Evolutionary conservation across 1,139 yeast genomes (phyloP).

Genomic region (Geotrichum fermentans): DNA sequence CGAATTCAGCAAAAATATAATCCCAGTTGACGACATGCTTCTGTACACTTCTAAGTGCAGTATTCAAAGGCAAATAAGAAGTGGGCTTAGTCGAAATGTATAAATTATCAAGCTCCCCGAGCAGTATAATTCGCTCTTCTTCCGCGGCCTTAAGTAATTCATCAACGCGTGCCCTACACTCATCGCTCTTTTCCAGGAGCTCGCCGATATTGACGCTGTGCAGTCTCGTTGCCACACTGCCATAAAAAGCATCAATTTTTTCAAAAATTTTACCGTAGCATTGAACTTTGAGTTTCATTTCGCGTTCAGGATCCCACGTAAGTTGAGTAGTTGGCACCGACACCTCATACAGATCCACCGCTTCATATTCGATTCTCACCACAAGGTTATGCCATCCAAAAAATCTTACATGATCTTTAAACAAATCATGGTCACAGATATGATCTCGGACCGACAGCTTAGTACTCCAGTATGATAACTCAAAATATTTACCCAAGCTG

Average conservation of each 20-base stretch:
- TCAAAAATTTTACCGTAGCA: conserved; percentile 51
- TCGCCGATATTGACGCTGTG: conserved; percentile 77
- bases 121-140: conserved; percentile 48
- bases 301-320: conserved; percentile 68
- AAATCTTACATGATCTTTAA: conserved; percentile 73
- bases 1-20: conserved; percentile 76
- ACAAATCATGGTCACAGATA: conserved; percentile 72
- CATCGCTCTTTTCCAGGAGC: conserved; percentile 62
- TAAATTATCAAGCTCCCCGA: conserved; percentile 47
- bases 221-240: conserved; percentile 66
- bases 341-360: conserved; percentile 70
- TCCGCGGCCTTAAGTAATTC: conserved; percentile 53
- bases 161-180: conserved; percentile 56
- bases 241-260: conserved; percentile 60
- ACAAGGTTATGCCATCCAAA: conserved; percentile 80
- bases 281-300: conserved; percentile 64
- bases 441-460: conserved; percentile 45
- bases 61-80: conserved; percentile 65
- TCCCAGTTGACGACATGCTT: conserved; percentile 88
- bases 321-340: conserved; percentile 70
- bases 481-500: conserved; percentile 90
- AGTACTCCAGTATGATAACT: conserved; percentile 74
- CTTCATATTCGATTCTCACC: conserved; percentile 70
- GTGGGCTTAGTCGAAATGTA: conserved; percentile 57
- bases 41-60: conserved; percentile 65